A percentile compares a stretch with the other conserved stretches of the same genome.
Conservation (phyloP, 2,329 filamentous ascomycete genomes). For the Neopestalotiopsis rosae region DNA sequence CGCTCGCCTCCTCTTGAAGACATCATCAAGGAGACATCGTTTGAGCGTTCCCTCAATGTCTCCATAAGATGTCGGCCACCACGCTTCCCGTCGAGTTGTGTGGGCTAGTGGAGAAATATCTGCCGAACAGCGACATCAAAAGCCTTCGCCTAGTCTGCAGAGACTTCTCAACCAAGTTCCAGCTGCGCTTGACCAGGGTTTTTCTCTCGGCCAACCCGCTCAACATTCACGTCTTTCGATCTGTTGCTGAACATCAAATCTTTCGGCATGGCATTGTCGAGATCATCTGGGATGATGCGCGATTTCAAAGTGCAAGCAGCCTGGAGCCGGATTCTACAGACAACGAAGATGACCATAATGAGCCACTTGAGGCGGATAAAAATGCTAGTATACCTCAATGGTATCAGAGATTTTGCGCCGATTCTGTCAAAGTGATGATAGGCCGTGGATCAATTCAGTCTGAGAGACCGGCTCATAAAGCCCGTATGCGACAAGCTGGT, state of each 20-base stretch:
- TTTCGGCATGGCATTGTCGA: constrained; percentile 39
- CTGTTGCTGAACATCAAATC: constrained; percentile 40
- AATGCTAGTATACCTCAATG: neutral
- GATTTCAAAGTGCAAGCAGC: neutral
- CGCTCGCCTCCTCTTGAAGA: too few relatives aligned
- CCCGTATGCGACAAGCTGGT: neutral
- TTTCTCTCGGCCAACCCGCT: constrained; percentile 46
- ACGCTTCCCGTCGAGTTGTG: neutral
- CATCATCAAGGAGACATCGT: too few relatives aligned
- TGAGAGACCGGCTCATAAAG: neutral
- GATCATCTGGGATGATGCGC: constrained; percentile 46
- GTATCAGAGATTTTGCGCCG: neutral
- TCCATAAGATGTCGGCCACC: neutral
- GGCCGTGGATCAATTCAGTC: too few relatives aligned
- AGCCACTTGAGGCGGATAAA: neutral
- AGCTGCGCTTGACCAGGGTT: constrained; percentile 39
- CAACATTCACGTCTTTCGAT: constrained; percentile 42
- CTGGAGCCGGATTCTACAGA: neutral
- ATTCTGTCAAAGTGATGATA: neutral
- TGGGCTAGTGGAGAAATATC: neutral
- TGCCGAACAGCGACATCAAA: constrained; percentile 34
- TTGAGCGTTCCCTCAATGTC: too few relatives aligned
- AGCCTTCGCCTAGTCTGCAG: constrained; percentile 31
- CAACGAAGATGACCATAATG: neutral
- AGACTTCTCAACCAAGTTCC: constrained; percentile 20